These are phyloP conservation scores for Phytopythium vexans DNA, from an alignment of 352 stramenopile species.

Conservation along the genomic window DNA sequence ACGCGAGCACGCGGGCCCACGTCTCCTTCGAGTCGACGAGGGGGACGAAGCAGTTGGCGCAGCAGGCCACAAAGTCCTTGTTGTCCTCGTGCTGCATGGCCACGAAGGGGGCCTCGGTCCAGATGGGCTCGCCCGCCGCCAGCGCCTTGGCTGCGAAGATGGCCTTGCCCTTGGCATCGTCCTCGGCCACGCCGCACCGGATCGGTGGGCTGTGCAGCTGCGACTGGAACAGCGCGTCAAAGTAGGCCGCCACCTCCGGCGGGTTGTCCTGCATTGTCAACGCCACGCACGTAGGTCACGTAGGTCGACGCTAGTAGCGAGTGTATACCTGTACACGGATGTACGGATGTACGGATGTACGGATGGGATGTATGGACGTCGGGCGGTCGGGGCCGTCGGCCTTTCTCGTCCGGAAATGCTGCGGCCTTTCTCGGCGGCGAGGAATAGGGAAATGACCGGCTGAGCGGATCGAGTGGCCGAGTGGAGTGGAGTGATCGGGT, in stretches of 20 bases:
- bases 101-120: constrained; percentile 56
- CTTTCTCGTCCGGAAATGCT: too few species aligned
- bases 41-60: constrained; percentile 77
- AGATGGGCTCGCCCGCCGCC: constrained; percentile 59
- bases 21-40: constrained; percentile 58
- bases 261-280: constrained; percentile 40
- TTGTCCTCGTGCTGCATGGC: constrained; percentile 79
- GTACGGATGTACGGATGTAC: constrained; percentile 15
- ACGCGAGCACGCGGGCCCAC: constrained; percentile 52
- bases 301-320: constrained; percentile 5
- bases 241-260: constrained; percentile 51
- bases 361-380: too few species aligned
- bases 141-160: constrained; percentile 59
- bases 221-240: constrained; percentile 51
- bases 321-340: constrained; percentile 10
- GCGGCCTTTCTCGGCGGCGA: too few species aligned
- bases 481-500: too few species aligned
- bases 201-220: constrained; percentile 53
- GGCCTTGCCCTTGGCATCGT: constrained; percentile 65
- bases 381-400: too few species aligned
- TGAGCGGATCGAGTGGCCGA: too few species aligned
- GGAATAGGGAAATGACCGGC: too few species aligned
- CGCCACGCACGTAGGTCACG: too few species aligned
- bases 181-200: constrained; percentile 34
- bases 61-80: constrained; percentile 77